phyloP scores from a whole-genome alignment of 768 basidiomycete species.

The Mycena chlorophos region DNA sequence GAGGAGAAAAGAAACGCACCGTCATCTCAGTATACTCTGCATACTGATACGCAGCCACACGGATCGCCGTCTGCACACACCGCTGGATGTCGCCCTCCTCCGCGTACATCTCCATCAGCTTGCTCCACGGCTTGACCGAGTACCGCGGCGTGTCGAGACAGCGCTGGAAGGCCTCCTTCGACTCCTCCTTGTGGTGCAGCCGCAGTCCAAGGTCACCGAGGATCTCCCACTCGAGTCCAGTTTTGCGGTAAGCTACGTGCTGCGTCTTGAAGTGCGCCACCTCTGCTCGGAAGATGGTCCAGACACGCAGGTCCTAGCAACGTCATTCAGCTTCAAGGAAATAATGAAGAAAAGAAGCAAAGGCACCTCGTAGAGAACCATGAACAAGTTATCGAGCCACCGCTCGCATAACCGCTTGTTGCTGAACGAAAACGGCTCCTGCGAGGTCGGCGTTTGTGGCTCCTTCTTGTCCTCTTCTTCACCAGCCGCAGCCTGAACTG shows the following conservation, averaged over 20 bases:
- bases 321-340: conserved; percentile 9
- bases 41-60: conserved; percentile 89
- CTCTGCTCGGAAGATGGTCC: conserved; percentile 99
- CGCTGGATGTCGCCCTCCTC: conserved; percentile 94
- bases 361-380: conserved; percentile 92
- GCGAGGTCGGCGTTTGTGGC: conserved; percentile 36
- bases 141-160: conserved; percentile 87
- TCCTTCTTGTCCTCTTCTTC: conserved; percentile 42
- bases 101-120: conserved; percentile 94
- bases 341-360: neutral
- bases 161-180: conserved; percentile 95
- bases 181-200: conserved; percentile 97
- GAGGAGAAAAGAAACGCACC: conserved; percentile 44
- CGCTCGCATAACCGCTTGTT: conserved; percentile 96
- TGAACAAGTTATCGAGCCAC: conserved; percentile 97
- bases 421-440: conserved; percentile 85
- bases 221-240: conserved; percentile 97
- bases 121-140: conserved; percentile 89
- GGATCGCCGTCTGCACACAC: conserved; percentile 87
- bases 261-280: conserved; percentile 99
- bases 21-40: conserved; percentile 89
- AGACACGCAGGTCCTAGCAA: conserved; percentile 85
- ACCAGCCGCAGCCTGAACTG: conserved; percentile 53
- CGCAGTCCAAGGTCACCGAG: conserved; percentile 90
- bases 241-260: conserved; percentile 96